These are phyloP conservation scores for Penicillium roqueforti DNA, from an alignment of 495 filamentous ascomycete species.

Conservation along the genomic window DNA sequence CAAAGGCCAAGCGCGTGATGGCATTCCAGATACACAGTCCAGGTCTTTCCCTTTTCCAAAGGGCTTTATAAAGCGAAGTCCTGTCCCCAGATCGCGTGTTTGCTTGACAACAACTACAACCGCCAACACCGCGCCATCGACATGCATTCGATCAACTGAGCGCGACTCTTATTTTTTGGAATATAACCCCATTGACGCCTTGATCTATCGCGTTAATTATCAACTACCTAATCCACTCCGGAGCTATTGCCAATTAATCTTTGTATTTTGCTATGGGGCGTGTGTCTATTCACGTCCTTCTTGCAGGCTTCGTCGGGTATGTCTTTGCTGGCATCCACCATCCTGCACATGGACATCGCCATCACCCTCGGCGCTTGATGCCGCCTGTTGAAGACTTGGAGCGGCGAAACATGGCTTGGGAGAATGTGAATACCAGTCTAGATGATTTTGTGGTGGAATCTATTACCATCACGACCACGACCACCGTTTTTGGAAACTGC, in stretches of 20 bases:
- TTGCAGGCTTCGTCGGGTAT: conserved; percentile 17
- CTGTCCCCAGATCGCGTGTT: conserved; percentile 9
- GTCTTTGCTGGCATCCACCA: conserved; percentile 25
- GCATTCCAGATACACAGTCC: conserved; percentile 23
- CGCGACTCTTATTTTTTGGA: conserved; percentile 1
- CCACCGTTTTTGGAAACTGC: conserved; percentile 23
- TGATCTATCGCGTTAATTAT: background rate
- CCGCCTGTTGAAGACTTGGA: conserved; percentile 7
- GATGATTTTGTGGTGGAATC: conserved; percentile 20
- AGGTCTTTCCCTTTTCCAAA: conserved; percentile 5
- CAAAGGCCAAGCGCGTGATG: conserved; percentile 11
- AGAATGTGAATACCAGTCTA: conserved; percentile 4
- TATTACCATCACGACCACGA: conserved; percentile 29
- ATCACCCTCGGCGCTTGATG: conserved; percentile 14
- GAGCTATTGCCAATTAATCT: background rate
- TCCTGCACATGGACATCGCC: conserved; percentile 15
- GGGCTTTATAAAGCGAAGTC: conserved; percentile 16
- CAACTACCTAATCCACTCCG: background rate
- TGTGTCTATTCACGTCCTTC: conserved; percentile 18
- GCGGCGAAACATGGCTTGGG: conserved; percentile 7
- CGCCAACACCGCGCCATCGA: conserved; percentile 8
- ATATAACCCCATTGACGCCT: background rate
- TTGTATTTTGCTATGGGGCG: conserved; percentile 25
- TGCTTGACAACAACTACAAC: background rate
- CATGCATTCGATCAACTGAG: conserved; percentile 3